Percentiles rank a stretch among this genome's conserved stretches.
phyloP scores from a whole-genome alignment of 179 eudicot species.

The Beta macrorhiza region DNA sequence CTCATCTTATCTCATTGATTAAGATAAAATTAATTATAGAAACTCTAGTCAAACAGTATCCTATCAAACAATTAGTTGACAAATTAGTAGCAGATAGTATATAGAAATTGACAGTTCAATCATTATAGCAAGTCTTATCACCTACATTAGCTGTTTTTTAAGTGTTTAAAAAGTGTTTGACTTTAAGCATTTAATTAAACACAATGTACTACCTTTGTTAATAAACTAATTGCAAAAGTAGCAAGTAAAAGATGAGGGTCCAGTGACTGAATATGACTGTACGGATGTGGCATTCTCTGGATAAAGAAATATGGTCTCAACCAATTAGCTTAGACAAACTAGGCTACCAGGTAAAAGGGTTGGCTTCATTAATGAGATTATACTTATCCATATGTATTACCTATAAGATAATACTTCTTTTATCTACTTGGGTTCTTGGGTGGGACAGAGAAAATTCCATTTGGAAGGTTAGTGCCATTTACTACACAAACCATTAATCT shows the following conservation, averaged over 20 bases:
- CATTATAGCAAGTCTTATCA: slow-evolving; percentile 13
- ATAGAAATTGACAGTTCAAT: slow-evolving; percentile 18
- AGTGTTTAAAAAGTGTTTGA: slow-evolving; percentile 31
- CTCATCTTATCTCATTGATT: slow-evolving; percentile 20
- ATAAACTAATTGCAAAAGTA: slow-evolving; percentile 20
- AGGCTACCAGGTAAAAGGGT: slow-evolving; percentile 22
- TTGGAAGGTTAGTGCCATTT: slow-evolving; percentile 19
- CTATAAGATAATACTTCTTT: slow-evolving; percentile 25
- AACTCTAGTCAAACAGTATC: background rate
- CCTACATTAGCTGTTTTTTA: slow-evolving; percentile 21
- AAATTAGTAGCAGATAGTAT: slow-evolving; percentile 17
- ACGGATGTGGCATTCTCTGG: slow-evolving; percentile 17
- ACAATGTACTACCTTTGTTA: background rate
- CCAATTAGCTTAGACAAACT: slow-evolving; percentile 18
- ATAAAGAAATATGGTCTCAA: slow-evolving; percentile 10
- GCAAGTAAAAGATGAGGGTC: slow-evolving; percentile 13
- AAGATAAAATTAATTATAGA: background rate
- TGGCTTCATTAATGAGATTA: slow-evolving; percentile 17
- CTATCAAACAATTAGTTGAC: slow-evolving; percentile 16
- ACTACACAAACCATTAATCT: slow-evolving; percentile 7
- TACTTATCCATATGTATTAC: slow-evolving; percentile 23
- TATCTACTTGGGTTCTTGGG: slow-evolving; percentile 22
- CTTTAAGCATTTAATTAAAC: slow-evolving; percentile 4
- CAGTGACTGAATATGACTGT: slow-evolving; percentile 18
- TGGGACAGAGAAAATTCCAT: slow-evolving; percentile 22